Evolutionary conservation across 139 green algal genomes (phyloP), one percentile per base, ranked within the genome.

Genomic region (Edaphochlamys debaryana): DNA sequence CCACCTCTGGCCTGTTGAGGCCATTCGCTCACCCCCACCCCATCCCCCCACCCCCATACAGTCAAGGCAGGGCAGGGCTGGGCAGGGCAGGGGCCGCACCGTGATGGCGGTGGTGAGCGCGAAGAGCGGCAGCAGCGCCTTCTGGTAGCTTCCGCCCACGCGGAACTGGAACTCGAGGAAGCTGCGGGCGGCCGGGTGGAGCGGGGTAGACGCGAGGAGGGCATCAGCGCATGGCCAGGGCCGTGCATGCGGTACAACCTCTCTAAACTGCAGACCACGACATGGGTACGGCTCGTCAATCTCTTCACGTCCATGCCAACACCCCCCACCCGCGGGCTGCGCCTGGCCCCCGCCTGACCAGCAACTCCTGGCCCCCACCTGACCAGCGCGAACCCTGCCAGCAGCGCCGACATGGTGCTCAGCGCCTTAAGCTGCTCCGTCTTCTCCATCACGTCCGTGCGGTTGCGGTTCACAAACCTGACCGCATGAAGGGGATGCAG

Each of bases 311-410:
- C n/a, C n/a, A n/a, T n/a, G n/a, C n/a, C n/a, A n/a, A n/a, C n/a
- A n/a, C n/a, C n/a, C n/a, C n/a, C n/a, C n/a, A n/a, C n/a, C n/a
- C n/a, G n/a, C n/a, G n/a, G n/a, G 11, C 22, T 4, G 54, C 54
- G 23, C 54, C 22, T 63, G 20, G 20, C 54, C 54, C 4, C 17
- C 22, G 11, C 4, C 11, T 15, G 17, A 63, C 11, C 17, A 32
- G 20, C 23, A 15, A 63, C 23, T 20, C 22, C 20, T 29, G 11
- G 22, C 22, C 34, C 41, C 8, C 38, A 91, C 34, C 87, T 83
- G 34, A 95, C 87, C 4, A 96, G 76, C 6, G 93, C 89, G 84
- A 97, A 97, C n/a, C 94, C 94, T 5, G 82, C 88, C n/a, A 97
- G 91, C 27, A 97, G 86, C 7, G 94, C 93, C 22, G 89, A 70